Conservation (phyloP, 768 basidiomycete species). For the Amanita molliuscula region DNA sequence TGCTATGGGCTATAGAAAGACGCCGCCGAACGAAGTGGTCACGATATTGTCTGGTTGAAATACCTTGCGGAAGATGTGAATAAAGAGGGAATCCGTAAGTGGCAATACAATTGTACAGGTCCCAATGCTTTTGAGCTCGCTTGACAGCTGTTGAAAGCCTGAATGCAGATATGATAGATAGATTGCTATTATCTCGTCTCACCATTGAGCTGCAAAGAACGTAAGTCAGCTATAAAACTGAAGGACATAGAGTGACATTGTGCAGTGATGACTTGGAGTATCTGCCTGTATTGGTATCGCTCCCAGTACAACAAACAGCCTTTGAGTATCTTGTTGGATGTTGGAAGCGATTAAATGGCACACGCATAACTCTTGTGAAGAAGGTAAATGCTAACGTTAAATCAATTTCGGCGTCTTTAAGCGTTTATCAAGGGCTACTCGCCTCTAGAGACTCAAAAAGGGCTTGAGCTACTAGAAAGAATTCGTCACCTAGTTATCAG, state of each 20-base stretch:
- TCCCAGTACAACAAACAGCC: constrained; percentile 68
- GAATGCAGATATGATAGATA: constrained; percentile 55
- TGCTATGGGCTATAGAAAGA: constrained; percentile 10
- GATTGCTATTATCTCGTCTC: constrained; percentile 75
- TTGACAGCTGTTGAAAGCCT: constrained; percentile 31
- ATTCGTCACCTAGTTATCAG: constrained; percentile 76
- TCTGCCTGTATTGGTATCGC: constrained; percentile 59
- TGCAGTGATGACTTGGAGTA: constrained; percentile 67
- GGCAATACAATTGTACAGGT: neutral
- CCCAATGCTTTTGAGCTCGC: constrained; percentile 5
- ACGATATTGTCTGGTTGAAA: constrained; percentile 80
- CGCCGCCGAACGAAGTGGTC: constrained; percentile 43
- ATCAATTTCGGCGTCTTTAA: neutral
- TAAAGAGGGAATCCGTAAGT: constrained; percentile 45
- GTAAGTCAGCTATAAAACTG: constrained; percentile 28
- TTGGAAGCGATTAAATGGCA: constrained; percentile 78
- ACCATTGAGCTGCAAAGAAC: constrained; percentile 62
- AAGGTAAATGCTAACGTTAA: constrained; percentile 33
- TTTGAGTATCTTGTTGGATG: constrained; percentile 87
- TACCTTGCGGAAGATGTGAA: constrained; percentile 55
- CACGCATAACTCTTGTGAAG: constrained; percentile 43
- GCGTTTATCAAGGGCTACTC: constrained; percentile 37
- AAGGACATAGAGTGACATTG: constrained; percentile 3
- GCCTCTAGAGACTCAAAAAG: constrained; percentile 51
- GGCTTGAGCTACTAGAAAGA: constrained; percentile 58